A percentile compares a stretch with the other conserved stretches of the same genome.
These are phyloP conservation scores for Coemansia sp. DNA, from an alignment of 192 early-diverging fungal genomes.

Conservation along the genomic window DNA sequence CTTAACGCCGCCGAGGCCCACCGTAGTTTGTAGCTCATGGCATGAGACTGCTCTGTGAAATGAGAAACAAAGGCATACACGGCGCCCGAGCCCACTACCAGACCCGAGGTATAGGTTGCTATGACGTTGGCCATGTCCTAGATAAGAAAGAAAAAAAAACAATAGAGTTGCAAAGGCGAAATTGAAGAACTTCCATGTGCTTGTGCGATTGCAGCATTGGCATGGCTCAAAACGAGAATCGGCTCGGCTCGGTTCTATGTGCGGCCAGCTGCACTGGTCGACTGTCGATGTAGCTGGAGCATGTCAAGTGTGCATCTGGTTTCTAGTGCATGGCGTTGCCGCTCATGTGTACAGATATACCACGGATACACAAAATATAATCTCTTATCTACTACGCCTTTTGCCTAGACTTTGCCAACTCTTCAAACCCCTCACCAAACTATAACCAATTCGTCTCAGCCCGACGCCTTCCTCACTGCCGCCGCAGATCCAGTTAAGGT, in stretches of 20 bases:
- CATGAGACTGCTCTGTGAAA: slow-evolving; percentile 31
- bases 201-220: no score
- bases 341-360: background rate
- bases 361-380: background rate
- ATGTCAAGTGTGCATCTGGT: background rate
- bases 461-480: background rate
- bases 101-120: slow-evolving; percentile 42
- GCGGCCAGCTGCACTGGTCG: background rate
- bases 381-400: background rate
- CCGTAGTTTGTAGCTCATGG: slow-evolving; percentile 30
- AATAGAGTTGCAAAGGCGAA: background rate
- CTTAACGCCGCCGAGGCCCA: slow-evolving; percentile 29
- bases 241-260: background rate
- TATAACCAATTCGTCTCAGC: background rate
- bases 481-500: slow-evolving; percentile 11
- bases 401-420: background rate
- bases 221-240: no score
- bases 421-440: background rate
- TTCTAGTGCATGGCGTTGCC: background rate
- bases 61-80: slow-evolving; percentile 39
- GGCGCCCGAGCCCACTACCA: slow-evolving; percentile 39
- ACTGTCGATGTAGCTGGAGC: background rate
- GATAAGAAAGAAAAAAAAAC: background rate
- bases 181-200: background rate
- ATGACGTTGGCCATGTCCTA: slow-evolving; percentile 44